A percentile compares a stretch with the other conserved stretches of the same genome.
Conservation (phyloP, 73 alveolate genomes). For the Paramecium sexaurelia region DNA sequence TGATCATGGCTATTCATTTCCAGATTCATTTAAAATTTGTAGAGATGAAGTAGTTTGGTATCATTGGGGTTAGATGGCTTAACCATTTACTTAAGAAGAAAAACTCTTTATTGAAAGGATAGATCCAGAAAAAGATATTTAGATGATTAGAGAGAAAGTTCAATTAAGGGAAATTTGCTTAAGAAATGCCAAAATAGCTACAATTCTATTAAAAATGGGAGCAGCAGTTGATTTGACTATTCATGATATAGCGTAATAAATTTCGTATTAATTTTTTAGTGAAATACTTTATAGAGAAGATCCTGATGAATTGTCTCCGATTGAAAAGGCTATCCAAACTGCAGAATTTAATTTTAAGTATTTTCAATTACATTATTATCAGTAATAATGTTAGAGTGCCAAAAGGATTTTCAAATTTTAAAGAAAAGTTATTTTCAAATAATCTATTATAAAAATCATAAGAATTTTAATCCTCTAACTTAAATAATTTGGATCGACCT, state of each 20-base stretch:
- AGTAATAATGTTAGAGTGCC: slow-evolving; percentile 17
- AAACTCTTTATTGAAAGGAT: slow-evolving; percentile 82
- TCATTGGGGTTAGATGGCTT: slow-evolving; percentile 92
- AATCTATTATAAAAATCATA: neutral
- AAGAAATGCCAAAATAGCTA: slow-evolving; percentile 90
- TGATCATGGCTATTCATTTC: slow-evolving; percentile 96
- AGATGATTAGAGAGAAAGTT: slow-evolving; percentile 79
- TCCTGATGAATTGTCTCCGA: slow-evolving; percentile 33
- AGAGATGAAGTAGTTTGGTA: slow-evolving; percentile 96
- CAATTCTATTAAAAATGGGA: slow-evolving; percentile 86
- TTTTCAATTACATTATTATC: neutral
- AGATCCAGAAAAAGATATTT: slow-evolving; percentile 86
- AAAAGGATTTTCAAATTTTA: neutral
- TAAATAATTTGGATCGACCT: neutral
- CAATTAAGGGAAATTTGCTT: slow-evolving; percentile 92
- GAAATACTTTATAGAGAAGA: slow-evolving; percentile 63
- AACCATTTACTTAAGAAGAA: slow-evolving; percentile 82
- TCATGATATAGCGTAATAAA: slow-evolving; percentile 77
- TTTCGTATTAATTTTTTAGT: neutral
- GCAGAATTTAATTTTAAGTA: slow-evolving; percentile 51
- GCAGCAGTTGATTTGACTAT: slow-evolving; percentile 93
- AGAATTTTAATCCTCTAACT: slow-evolving; percentile 13
- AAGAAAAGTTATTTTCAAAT: neutral
- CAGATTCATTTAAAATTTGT: slow-evolving; percentile 93
- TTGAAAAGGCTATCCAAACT: slow-evolving; percentile 31